Percentiles rank a stretch among this genome's conserved stretches.
These are phyloP conservation scores for Barnettozyma pratensis DNA, from an alignment of 805 yeast species.

Conservation along the genomic window DNA sequence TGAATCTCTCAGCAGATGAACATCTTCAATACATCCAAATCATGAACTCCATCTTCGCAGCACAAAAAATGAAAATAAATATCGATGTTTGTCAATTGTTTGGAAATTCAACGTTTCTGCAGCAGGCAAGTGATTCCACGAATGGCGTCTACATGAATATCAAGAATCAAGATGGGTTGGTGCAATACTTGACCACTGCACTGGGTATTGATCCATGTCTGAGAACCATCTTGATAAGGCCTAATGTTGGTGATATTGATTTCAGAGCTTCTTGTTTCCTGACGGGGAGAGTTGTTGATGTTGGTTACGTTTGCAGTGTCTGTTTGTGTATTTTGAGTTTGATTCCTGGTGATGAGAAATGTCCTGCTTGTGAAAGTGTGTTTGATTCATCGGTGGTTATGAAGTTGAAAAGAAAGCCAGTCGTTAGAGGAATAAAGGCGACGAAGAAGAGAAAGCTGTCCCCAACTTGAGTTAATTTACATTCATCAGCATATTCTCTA, in stretches of 20 bases:
- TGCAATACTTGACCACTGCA: slow-evolving; percentile 79
- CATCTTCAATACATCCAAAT: slow-evolving; percentile 83
- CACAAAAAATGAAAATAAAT: slow-evolving; percentile 86
- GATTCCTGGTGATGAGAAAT: slow-evolving; percentile 59
- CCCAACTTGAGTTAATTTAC: too few relatives aligned
- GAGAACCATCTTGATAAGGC: slow-evolving; percentile 69
- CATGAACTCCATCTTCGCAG: slow-evolving; percentile 94
- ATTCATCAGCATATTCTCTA: too few relatives aligned
- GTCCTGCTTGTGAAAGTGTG: slow-evolving; percentile 83
- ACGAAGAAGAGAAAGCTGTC: slow-evolving; percentile 28
- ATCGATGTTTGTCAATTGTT: slow-evolving; percentile 87
- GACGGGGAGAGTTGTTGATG: slow-evolving; percentile 85
- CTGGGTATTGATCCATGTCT: slow-evolving; percentile 82
- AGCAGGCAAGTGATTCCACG: slow-evolving; percentile 95
- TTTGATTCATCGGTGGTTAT: slow-evolving; percentile 63
- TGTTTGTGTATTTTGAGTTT: slow-evolving; percentile 76
- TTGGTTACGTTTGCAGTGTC: slow-evolving; percentile 93
- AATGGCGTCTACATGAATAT: slow-evolving; percentile 79
- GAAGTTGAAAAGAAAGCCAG: slow-evolving; percentile 56
- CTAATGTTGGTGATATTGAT: slow-evolving; percentile 75
- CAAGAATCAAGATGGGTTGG: slow-evolving; percentile 64
- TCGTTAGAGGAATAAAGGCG: slow-evolving; percentile 36
- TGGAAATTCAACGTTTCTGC: slow-evolving; percentile 71
- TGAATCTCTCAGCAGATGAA: slow-evolving; percentile 67
- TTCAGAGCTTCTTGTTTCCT: slow-evolving; percentile 92